Conservation (phyloP, 441 rosid species). For the Jatropha multifida region DNA sequence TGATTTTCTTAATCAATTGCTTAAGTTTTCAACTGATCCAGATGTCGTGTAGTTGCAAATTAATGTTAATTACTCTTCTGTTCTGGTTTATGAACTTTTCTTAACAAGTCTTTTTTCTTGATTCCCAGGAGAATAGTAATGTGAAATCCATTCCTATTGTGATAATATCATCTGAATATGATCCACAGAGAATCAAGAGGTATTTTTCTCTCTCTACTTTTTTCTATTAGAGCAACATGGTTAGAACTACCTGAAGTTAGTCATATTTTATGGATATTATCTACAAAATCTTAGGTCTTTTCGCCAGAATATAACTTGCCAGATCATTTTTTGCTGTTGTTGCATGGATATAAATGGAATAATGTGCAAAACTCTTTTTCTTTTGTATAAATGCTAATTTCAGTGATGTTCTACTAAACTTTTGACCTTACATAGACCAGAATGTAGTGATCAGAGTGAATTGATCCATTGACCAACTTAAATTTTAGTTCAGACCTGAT, state of each 20-base stretch:
- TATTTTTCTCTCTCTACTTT: background rate
- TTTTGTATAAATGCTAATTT: too few relatives aligned
- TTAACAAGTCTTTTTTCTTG: background rate
- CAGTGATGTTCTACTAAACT: too few relatives aligned
- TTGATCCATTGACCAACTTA: background rate
- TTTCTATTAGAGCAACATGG: background rate
- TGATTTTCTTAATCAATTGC: background rate
- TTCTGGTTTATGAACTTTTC: background rate
- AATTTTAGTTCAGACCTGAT: background rate
- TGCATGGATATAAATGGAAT: too few relatives aligned
- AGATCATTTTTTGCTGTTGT: too few relatives aligned
- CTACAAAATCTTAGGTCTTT: too few relatives aligned
- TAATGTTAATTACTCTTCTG: background rate
- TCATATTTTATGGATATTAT: too few relatives aligned
- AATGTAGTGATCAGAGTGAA: too few relatives aligned
- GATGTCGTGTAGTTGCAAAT: background rate
- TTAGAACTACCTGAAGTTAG: background rate
- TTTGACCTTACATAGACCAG: too few relatives aligned
- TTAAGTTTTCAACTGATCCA: background rate
- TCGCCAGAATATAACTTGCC: too few relatives aligned
- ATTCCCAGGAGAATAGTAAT: constrained; percentile 1
- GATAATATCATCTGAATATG: constrained; percentile 22
- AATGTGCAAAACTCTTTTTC: too few relatives aligned
- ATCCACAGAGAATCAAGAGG: constrained; percentile 21
- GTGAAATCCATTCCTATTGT: constrained; percentile 19